Evolutionary conservation across 768 basidiomycete species (phyloP), one percentile per base, ranked within the genome.

Genomic region (Leccinum uliginosum): DNA sequence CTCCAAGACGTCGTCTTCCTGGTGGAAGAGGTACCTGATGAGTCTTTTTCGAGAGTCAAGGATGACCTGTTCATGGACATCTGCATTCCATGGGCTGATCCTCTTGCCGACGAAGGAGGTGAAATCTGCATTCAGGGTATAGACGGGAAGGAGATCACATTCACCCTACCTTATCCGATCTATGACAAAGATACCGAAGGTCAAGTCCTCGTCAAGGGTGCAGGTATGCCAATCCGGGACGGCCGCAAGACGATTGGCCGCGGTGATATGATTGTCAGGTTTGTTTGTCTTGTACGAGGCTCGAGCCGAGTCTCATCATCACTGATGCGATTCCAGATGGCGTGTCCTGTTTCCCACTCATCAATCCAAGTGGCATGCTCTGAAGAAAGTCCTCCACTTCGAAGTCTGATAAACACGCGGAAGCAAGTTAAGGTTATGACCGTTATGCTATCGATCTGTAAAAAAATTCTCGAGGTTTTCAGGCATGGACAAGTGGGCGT

Each of bases 1-100:
- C 78, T 80, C 51, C 86, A 89, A 62, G 85, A 88, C 54, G 78
- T 89, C 52, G 80, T 83, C 19, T 89, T 89, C 62, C 69, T 87
- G 50, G 73, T 88, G 29, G 82, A 85, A 62, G 81, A 86, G 64
- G 71, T 77, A 21, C 75, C 77, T 46, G 84, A 87, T 60, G 74
- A 81, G 45, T 75, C 78, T 32, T 87, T 87, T 65, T 71, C 74
- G 15, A 75, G 87, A 55, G 71, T 79, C 15, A 78, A 79, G 40
- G 79, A 86, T 58, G 83, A 87, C 61, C 71, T 89, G 24, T 70
- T 82, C 51, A 60, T 82, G 64, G 76, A 81, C 40, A 74, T 85
- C 45, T 78, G 78, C 38, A 67, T 89, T 14, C 79, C 83, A 1
- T 83, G 83, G 80, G 72, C 73, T 26, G 82, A 84, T 53, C 68